Evolutionary conservation across 805 yeast genomes (phyloP).

Genomic region (Saturnispora mendoncae): DNA sequence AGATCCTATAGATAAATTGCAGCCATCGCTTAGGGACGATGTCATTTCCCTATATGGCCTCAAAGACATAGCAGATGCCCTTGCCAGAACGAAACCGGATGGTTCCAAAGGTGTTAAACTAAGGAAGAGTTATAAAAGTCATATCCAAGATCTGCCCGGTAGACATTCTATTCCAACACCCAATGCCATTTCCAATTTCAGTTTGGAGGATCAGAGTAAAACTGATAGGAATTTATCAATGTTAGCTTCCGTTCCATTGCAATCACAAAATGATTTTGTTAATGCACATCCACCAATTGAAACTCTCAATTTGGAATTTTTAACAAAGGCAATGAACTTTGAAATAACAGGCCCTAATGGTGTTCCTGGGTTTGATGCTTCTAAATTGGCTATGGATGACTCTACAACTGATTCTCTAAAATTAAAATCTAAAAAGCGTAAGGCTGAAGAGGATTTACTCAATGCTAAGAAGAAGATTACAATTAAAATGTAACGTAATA

Average conservation of each 20-base stretch:
- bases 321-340: conserved; percentile 45
- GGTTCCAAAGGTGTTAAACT: conserved; percentile 89
- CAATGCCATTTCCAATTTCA: conserved; percentile 4
- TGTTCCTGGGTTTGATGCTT: conserved; percentile 66
- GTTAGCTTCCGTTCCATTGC: conserved; percentile 27
- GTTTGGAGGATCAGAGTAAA: conserved; percentile 4
- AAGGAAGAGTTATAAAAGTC: conserved; percentile 91
- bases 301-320: conserved; percentile 40
- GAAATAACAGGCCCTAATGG: conserved; percentile 62
- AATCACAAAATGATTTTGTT: conserved; percentile 31
- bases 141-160: conserved; percentile 78
- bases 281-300: conserved; percentile 31
- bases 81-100: conserved; percentile 80
- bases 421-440: conserved; percentile 22
- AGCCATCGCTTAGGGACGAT: conserved; percentile 68
- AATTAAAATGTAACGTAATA: neutral
- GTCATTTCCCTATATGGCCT: conserved; percentile 62
- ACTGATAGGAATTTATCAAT: conserved; percentile 31
- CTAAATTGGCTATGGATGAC: conserved; percentile 43
- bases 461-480: conserved; percentile 4
- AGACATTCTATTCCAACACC: conserved; percentile 55
- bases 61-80: conserved; percentile 58
- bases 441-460: conserved; percentile 7
- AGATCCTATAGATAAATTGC: conserved; percentile 33
- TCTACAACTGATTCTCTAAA: conserved; percentile 6